Evolutionary conservation across 2,329 filamentous ascomycete species (phyloP), one percentile per base, ranked within the genome.

Genomic region (Fusarium sulawesiense): DNA sequence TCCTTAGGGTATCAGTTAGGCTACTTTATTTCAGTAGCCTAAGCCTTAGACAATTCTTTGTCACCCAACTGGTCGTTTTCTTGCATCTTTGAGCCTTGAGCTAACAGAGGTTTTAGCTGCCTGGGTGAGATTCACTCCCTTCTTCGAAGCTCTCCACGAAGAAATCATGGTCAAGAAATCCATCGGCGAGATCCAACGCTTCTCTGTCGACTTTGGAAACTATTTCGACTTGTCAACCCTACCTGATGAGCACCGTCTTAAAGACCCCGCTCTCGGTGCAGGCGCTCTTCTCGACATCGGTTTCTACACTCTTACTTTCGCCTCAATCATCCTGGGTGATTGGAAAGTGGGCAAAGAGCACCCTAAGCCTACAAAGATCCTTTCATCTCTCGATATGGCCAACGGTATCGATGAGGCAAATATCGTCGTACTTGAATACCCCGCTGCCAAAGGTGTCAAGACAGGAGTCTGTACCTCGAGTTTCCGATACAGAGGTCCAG

Each of bases 121-220:
- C 0, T 67, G 64, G 64, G 64, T 66, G 20, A 63, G 64, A 1
- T 68, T 67, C 6, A 63, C 51, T 4, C 64, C 64, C 2, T 14
- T 67, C 7, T 67, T 67, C 18, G 40, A 63, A 20, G 64, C 64
- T n/a, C 5, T 67, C 0, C 46, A 34, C 3, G 64, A 68, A 1
- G 64, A 67, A 6, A 68, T 67, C 1, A 10, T 64, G 1, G 64
- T 64, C 4, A 67, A 64, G 21, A 67, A 58, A 21, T 67, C 64
- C 2, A 67, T 67, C 1, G 64, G 64, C 3, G 64, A 68, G n/a
- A 20, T 67, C 1, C 45, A 67, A 18, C 64, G 64, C 3, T 29
- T 67, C 8, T 54, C 48, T 0, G 45, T 68, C 14, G 64, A 67
- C 10, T 68, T 67, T 11, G 64, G 64, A 20, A 68, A 67, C 30